Percentiles rank a stretch among this genome's conserved stretches.
Evolutionary conservation across 805 yeast genomes (phyloP).

Genomic region (Starmerella kuoi): DNA sequence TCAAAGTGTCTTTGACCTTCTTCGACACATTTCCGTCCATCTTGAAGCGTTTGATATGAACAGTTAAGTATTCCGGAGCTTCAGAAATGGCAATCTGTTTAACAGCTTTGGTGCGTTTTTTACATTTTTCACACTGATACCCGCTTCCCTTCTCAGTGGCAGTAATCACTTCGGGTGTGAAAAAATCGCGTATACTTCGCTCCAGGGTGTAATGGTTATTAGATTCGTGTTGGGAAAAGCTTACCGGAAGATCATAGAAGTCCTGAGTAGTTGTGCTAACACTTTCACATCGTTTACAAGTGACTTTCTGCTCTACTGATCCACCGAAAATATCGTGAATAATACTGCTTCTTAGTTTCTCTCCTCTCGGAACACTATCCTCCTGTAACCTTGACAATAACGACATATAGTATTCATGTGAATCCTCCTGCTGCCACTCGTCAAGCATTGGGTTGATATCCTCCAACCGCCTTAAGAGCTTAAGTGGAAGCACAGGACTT

Average conservation of each 20-base stretch:
- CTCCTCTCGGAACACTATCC: slow-evolving; percentile 85
- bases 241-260: slow-evolving; percentile 80
- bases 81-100: slow-evolving; percentile 62
- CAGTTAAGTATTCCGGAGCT: slow-evolving; percentile 77
- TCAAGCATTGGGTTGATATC: slow-evolving; percentile 94
- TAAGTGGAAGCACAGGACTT: slow-evolving; percentile 60
- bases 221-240: slow-evolving; percentile 39
- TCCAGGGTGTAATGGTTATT: slow-evolving; percentile 47
- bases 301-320: slow-evolving; percentile 65
- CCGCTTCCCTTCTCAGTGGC: slow-evolving; percentile 28
- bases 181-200: slow-evolving; percentile 66
- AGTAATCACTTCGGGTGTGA: slow-evolving; percentile 60
- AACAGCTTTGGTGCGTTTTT: slow-evolving; percentile 59
- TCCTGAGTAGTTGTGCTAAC: slow-evolving; percentile 83
- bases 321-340: slow-evolving; percentile 94
- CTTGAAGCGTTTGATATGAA: slow-evolving; percentile 84
- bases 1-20: slow-evolving; percentile 77
- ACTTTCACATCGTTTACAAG: slow-evolving; percentile 71
- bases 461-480: slow-evolving; percentile 53
- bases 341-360: slow-evolving; percentile 64
- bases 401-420: slow-evolving; percentile 95
- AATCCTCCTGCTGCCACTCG: slow-evolving; percentile 95
- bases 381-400: slow-evolving; percentile 78
- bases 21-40: slow-evolving; percentile 48
- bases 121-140: slow-evolving; percentile 80